Conservation (phyloP, 2,329 filamentous ascomycete genomes). For the Epicoccum sorghinum region DNA sequence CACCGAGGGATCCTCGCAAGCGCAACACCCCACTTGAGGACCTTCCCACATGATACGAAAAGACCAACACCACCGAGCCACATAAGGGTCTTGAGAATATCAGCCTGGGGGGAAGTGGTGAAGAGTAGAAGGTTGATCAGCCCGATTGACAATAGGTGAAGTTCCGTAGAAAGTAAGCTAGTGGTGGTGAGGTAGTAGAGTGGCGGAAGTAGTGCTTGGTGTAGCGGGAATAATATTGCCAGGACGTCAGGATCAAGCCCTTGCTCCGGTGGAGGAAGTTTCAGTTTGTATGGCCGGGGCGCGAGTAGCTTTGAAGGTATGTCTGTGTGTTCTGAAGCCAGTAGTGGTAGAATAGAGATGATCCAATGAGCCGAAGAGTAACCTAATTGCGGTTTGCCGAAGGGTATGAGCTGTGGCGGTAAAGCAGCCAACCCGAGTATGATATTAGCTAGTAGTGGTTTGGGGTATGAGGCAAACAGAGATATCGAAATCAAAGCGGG, state of each 20-base stretch:
- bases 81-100: slow-evolving; percentile 52
- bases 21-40: slow-evolving; percentile 82
- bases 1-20: slow-evolving; percentile 89
- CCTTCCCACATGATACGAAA: slow-evolving; percentile 72
- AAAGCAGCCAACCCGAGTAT: slow-evolving; percentile 80
- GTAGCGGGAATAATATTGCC: slow-evolving; percentile 78
- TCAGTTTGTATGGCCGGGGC: slow-evolving; percentile 44
- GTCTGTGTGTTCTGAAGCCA: slow-evolving; percentile 56
- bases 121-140: slow-evolving; percentile 83
- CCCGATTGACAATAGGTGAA: slow-evolving; percentile 82
- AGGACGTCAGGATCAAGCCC: slow-evolving; percentile 63
- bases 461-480: slow-evolving; percentile 66
- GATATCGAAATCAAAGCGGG: slow-evolving; percentile 79
- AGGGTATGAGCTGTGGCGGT: slow-evolving; percentile 74
- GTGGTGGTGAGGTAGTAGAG: slow-evolving; percentile 85
- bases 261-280: slow-evolving; percentile 35
- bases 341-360: slow-evolving; percentile 72
- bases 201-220: slow-evolving; percentile 75
- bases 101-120: slow-evolving; percentile 65
- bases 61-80: slow-evolving; percentile 73
- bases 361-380: slow-evolving; percentile 79
- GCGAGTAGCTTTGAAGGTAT: slow-evolving; percentile 43
- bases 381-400: slow-evolving; percentile 61
- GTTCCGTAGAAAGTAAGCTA: slow-evolving; percentile 83
- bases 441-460: slow-evolving; percentile 76